Evolutionary conservation across 1,139 yeast species (phyloP).

Genomic region (Pichia sp.): DNA sequence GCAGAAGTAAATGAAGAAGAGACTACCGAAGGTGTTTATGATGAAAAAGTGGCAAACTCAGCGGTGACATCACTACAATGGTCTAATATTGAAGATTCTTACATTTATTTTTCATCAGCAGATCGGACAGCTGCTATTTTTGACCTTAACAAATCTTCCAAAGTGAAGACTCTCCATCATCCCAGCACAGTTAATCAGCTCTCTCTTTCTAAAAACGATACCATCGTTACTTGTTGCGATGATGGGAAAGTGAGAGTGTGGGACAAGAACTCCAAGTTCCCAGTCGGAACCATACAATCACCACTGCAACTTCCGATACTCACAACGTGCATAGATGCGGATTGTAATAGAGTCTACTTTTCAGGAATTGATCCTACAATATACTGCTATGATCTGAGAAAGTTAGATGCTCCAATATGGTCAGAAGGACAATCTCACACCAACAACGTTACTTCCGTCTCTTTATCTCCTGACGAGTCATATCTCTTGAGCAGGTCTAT

Average conservation of each 20-base stretch:
- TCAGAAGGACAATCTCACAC: conserved; percentile 33
- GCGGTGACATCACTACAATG: conserved; percentile 47
- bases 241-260: conserved; percentile 55
- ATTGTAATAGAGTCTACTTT: conserved; percentile 40
- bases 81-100: conserved; percentile 32
- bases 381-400: conserved; percentile 48
- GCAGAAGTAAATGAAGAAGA: not conserved
- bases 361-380: conserved; percentile 67
- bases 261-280: conserved; percentile 53
- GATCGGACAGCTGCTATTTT: conserved; percentile 46
- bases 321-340: conserved; percentile 34
- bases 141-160: conserved; percentile 50
- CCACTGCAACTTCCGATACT: conserved; percentile 42
- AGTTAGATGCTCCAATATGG: conserved; percentile 32
- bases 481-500: conserved; percentile 48
- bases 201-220: conserved; percentile 22
- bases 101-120: conserved; percentile 41
- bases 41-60: conserved; percentile 25
- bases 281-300: conserved; percentile 24
- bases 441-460: conserved; percentile 45
- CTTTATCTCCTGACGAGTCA: conserved; percentile 43
- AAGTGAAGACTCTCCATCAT: conserved; percentile 49
- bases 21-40: conserved; percentile 4
- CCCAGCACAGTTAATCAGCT: conserved; percentile 52
- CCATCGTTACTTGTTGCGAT: conserved; percentile 44